Conservation (phyloP, 1,284 basidiomycete species). For the Marasmius oreades region DNA sequence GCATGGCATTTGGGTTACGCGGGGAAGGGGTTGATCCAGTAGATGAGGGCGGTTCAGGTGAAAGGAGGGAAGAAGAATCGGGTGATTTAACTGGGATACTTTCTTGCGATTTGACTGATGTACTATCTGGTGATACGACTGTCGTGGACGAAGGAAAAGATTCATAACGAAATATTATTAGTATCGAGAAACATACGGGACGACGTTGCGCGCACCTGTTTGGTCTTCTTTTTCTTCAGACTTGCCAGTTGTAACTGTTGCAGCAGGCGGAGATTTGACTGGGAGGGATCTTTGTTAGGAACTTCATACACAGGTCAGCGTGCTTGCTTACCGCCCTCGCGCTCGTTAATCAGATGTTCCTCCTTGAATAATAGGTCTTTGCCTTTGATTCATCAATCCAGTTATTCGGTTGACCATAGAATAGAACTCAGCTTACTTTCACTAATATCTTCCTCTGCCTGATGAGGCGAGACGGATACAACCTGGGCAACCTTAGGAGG, state of each 20-base stretch:
- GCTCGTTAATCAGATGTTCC: not conserved
- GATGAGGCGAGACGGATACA: not conserved
- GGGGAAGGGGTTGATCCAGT: slow-evolving; percentile 17
- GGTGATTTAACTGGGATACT: not conserved
- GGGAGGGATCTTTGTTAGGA: not conserved
- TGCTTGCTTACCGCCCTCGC: too few relatives aligned
- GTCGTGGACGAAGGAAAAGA: too few relatives aligned
- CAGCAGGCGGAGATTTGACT: not conserved
- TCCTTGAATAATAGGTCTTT: not conserved
- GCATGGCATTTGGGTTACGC: slow-evolving; percentile 55
- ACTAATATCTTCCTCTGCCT: not conserved
- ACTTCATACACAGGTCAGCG: too few relatives aligned
- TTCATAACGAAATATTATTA: not conserved
- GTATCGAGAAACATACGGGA: not conserved
- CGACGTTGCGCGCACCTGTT: not conserved
- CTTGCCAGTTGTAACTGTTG: not conserved
- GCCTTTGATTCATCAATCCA: not conserved
- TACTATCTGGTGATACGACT: too few relatives aligned
- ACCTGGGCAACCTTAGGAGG: slow-evolving; percentile 18
- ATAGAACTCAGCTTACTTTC: not conserved
- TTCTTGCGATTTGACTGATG: too few relatives aligned
- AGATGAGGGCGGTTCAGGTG: slow-evolving; percentile 33
- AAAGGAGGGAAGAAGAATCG: slow-evolving; percentile 26
- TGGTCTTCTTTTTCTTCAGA: not conserved
- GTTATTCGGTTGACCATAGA: not conserved